phyloP scores from a whole-genome alignment of 257 asterid species.

The Scutellaria minor region DNA sequence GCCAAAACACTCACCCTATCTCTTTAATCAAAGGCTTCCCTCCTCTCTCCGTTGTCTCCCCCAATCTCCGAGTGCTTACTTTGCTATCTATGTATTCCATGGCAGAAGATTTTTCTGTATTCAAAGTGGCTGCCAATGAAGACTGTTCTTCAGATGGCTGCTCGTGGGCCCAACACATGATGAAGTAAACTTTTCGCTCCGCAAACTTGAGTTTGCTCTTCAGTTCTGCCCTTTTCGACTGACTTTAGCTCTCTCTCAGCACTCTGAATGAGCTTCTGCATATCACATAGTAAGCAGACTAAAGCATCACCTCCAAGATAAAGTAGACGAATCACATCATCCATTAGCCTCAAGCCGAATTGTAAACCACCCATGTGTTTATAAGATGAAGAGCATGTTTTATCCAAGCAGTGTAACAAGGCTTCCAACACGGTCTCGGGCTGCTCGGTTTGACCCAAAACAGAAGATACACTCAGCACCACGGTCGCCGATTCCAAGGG shows the following conservation, averaged over 20 bases:
- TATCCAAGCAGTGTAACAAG: conserved; percentile 70
- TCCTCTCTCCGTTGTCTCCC: conserved; percentile 37
- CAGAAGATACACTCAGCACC: conserved; percentile 61
- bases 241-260: conserved; percentile 62
- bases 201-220: conserved; percentile 65
- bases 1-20: conserved; percentile 39
- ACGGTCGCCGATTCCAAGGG: conserved; percentile 59
- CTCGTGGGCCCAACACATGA: conserved; percentile 90
- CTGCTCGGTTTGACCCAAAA: conserved; percentile 58
- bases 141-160: conserved; percentile 70
- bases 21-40: conserved; percentile 73
- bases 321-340: conserved; percentile 58
- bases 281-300: conserved; percentile 75
- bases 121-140: conserved; percentile 58
- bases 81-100: conserved; percentile 47
- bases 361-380: conserved; percentile 75
- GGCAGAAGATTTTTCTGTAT: conserved; percentile 56
- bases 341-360: conserved; percentile 63
- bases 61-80: conserved; percentile 28
- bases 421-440: conserved; percentile 74
- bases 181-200: conserved; percentile 70
- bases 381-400: conserved; percentile 67
- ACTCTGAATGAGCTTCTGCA: conserved; percentile 56
- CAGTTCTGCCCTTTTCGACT: conserved; percentile 47
- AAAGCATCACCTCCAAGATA: conserved; percentile 63